Evolutionary conservation across 768 basidiomycete genomes (phyloP), one percentile per base, ranked within the genome.

Genomic region (Xerocomus spinulosus): DNA sequence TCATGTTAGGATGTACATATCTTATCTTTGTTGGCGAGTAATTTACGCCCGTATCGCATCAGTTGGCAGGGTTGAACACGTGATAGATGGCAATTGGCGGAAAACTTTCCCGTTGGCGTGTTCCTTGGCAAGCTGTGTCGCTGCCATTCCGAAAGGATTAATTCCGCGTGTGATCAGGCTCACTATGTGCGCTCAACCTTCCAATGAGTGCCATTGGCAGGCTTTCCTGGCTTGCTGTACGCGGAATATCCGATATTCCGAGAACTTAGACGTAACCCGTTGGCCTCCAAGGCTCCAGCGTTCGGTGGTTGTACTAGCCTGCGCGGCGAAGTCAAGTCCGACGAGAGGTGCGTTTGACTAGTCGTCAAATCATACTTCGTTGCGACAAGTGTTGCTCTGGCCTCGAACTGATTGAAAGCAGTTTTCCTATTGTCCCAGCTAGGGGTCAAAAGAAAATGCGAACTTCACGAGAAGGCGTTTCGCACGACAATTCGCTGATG

Each of bases 81-180:
- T 39, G 46, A 21, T 40, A 41, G 26, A 29, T 12, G 45, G 38
- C 52, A 48, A 45, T 49, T 35, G 20, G 43, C 12, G 7, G 33
- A 30, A 23, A 17, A 26, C 7, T 9, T 7, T 28, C 28, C 10
- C 20, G 20, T 26, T 52, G 49, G 53, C 49, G 49, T 9, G 54
- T 37, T 14, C 49, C 47, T 60, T 61, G 59, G 50, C 50, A 55
- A 58, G 58, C 58, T 57, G 58, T 60, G 47, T 20, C n/a, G 25
- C 46, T 14, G 2, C 38, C 34, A 28, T 9, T 36, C 20, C 7
- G 15, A 34, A 28, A n/a, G 30, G n/a, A 41, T 21, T 26, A 37
- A 35, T 20, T n/a, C 43, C 12, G 24, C 34, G 23, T 39, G 48
- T 30, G 42, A 30, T 17, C n/a, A n/a, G n/a, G n/a, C n/a, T 33